phyloP scores from a whole-genome alignment of 2,329 filamentous ascomycete genomes.

The Colletotrichum sansevieriae region DNA sequence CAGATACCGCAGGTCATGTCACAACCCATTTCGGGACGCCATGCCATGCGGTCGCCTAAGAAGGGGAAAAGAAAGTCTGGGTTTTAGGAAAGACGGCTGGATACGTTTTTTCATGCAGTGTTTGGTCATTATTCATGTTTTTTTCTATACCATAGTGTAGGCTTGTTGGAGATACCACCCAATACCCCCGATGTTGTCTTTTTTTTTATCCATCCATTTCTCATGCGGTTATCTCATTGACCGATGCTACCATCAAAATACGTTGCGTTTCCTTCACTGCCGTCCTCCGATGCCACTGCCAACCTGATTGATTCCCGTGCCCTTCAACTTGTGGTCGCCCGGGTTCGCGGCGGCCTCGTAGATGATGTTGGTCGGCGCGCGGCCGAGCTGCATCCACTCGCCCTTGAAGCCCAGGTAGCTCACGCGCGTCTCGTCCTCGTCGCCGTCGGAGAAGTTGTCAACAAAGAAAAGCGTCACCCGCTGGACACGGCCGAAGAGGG shows the following conservation, averaged over 20 bases:
- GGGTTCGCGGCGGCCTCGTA: slow-evolving; percentile 97
- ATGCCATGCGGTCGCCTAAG: slow-evolving; percentile 59
- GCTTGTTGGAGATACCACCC: slow-evolving; percentile 14
- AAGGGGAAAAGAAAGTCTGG: slow-evolving; percentile 45
- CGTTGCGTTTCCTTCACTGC: background rate
- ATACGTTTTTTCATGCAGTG: background rate
- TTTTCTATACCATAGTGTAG: slow-evolving; percentile 13
- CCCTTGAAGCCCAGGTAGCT: slow-evolving; percentile 79
- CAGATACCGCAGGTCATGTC: slow-evolving; percentile 55
- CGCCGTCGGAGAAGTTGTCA: slow-evolving; percentile 87
- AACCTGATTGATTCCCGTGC: slow-evolving; percentile 66
- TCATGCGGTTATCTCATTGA: background rate
- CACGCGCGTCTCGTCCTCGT: slow-evolving; percentile 83
- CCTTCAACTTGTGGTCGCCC: slow-evolving; percentile 81
- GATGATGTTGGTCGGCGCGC: slow-evolving; percentile 85
- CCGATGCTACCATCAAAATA: too few relatives aligned
- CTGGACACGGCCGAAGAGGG: slow-evolving; percentile 88
- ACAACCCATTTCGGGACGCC: slow-evolving; percentile 59
- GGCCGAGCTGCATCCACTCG: slow-evolving; percentile 84
- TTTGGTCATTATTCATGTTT: slow-evolving; percentile 11
- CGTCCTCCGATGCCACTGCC: slow-evolving; percentile 65
- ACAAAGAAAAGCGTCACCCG: slow-evolving; percentile 88
- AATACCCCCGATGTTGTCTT: slow-evolving; percentile 7
- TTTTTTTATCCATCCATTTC: background rate
- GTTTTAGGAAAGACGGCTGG: background rate